Evolutionary conservation across 805 yeast genomes (phyloP).

Genomic region (Candida awuae): DNA sequence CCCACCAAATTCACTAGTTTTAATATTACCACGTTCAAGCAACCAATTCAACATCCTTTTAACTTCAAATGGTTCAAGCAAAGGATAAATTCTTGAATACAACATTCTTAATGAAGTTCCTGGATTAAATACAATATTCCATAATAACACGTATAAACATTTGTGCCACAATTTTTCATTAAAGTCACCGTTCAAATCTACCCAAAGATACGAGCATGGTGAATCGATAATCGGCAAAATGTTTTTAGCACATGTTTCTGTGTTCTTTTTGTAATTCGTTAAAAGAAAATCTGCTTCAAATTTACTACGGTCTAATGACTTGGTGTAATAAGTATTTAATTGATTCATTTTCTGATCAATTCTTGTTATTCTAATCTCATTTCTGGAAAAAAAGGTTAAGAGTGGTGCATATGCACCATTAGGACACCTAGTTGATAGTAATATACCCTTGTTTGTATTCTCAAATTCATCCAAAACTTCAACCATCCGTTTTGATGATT

Average conservation of each 20-base stretch:
- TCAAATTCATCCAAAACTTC: conserved; percentile 27
- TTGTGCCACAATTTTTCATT: conserved; percentile 54
- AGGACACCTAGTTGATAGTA: conserved; percentile 46
- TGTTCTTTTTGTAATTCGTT: conserved; percentile 17
- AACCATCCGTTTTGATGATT: conserved; percentile 40
- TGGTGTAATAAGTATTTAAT: conserved; percentile 63
- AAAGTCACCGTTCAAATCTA: conserved; percentile 55
- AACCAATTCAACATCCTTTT: conserved; percentile 38
- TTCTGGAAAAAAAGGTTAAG: conserved; percentile 43
- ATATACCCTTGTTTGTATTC: conserved; percentile 39
- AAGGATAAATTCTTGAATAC: conserved; percentile 19
- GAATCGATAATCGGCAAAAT: conserved; percentile 49
- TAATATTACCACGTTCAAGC: conserved; percentile 31
- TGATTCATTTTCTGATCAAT: conserved; percentile 46
- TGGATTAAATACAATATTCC: conserved; percentile 44
- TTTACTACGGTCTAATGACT: conserved; percentile 61
- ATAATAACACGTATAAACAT: conserved; percentile 39
- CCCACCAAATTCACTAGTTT: conserved; percentile 30
- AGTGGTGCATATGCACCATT: conserved; percentile 59
- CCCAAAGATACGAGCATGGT: conserved; percentile 67
- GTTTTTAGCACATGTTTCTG: conserved; percentile 10
- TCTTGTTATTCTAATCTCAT: conserved; percentile 36
- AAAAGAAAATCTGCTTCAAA: conserved; percentile 57
- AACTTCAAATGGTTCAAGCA: conserved; percentile 34
- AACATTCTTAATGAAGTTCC: conserved; percentile 34